Base-by-base conservation (phyloP, 176 grass and related monocot species). In the Melocanna baccifera region DNA sequence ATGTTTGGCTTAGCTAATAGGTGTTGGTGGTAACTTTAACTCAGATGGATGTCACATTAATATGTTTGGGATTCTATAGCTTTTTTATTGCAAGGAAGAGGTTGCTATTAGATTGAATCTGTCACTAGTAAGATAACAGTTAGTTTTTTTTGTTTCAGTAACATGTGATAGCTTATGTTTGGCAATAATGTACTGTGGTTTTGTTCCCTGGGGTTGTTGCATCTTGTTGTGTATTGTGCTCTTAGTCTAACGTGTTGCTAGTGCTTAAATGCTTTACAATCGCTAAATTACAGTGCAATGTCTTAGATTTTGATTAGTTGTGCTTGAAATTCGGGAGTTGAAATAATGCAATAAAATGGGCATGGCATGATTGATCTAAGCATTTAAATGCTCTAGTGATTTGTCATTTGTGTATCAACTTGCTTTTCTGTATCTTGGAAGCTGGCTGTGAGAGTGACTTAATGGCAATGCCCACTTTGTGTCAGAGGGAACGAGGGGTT, bases 41-140 rank as follows among this genome's bases (percentile, higher is more conserved):
- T 62, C 7, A 2, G 34, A 69, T 62, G 18, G 47, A 81, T 43
- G 43, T 8, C 22, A 32, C 47, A 56, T 62, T 29, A 57, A 43
- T 46, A 32, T 61, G 36, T 23, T 63, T 62, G 22, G 40, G 20
- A 73, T 48, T 51, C 62, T 3, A 22, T 73, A 16, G 69, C 40
- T 72, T 83, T 73, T 42, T 84, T 46, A 47, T 71, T 84, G 11
- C 4, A 67, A 41, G 22, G 10, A 72, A 72, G 19, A 65, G 36
- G n/a, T 42, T 25, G n/a, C 67, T 67, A 15, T 4, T 62, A 69
- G 4, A 43, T 73, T 74, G 47, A 73, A 34, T 62, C 62, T 69
- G 19, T 11, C 11, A 53, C 10, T 36, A 28, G 42, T 50, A 9
- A 40, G 64, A 18, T 42, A 52, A 39, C 22, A 85, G 57, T 50